Evolutionary conservation across 1,284 basidiomycete species (phyloP).

Genomic region (Cutaneotrichosporon curvatum): DNA sequence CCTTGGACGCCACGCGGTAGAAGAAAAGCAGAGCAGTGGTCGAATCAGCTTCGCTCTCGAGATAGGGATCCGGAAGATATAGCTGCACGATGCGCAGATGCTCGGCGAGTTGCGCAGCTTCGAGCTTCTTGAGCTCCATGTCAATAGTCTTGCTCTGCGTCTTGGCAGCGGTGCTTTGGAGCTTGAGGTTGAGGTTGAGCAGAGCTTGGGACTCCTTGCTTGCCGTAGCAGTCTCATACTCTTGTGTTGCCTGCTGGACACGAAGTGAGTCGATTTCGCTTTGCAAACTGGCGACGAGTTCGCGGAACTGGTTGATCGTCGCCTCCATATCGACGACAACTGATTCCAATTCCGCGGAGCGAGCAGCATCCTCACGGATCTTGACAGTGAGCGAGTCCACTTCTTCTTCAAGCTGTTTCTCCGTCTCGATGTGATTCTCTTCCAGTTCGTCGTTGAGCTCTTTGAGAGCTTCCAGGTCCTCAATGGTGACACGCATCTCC

Average conservation of each 20-base stretch:
- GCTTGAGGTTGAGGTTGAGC: conserved; percentile 84
- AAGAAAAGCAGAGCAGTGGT: conserved; percentile 85
- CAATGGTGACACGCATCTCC: conserved; percentile 88
- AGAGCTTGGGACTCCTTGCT: conserved; percentile 69
- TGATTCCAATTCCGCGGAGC: conserved; percentile 65
- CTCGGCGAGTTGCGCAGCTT: conserved; percentile 71
- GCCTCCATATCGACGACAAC: conserved; percentile 72
- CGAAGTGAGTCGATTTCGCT: conserved; percentile 79
- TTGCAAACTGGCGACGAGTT: conserved; percentile 75
- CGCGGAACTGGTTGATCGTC: conserved; percentile 84
- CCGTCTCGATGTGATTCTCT: conserved; percentile 90
- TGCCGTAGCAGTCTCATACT: conserved; percentile 67
- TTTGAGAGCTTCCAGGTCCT: conserved; percentile 90
- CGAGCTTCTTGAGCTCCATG: conserved; percentile 72
- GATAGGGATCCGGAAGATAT: conserved; percentile 75
- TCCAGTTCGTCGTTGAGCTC: conserved; percentile 96
- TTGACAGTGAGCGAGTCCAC: conserved; percentile 57
- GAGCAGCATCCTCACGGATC: conserved; percentile 60
- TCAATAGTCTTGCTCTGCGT: conserved; percentile 82
- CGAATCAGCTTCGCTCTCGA: conserved; percentile 77
- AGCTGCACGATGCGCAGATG: conserved; percentile 60
- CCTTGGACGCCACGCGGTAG: conserved; percentile 73
- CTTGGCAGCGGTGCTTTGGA: conserved; percentile 81
- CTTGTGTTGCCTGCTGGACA: conserved; percentile 71
- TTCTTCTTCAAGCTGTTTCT: conserved; percentile 84